Evolutionary conservation across 768 basidiomycete species (phyloP), one percentile per base, ranked within the genome.

Genomic region (Kwoniella sp.): DNA sequence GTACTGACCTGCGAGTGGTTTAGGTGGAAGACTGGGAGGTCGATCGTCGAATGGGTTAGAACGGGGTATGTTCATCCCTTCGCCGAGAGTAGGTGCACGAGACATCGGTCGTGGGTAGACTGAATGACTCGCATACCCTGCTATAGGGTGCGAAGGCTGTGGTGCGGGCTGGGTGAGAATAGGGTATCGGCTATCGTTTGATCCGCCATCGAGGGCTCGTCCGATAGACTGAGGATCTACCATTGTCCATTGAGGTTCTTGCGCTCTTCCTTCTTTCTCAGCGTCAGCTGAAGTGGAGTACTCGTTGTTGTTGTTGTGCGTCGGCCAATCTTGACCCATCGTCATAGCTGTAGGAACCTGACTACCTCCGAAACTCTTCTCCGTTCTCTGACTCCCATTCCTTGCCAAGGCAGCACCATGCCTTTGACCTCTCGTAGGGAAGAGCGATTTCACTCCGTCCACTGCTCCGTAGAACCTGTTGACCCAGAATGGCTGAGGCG

Each of bases 61-160:
- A 15, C 46, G 27, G 15, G 25, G 49, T 36, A 58, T 25, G 25
- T 36, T 53, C 52, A 36, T 54, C n/a, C 71, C 73, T 33, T 69
- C 70, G 17, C 33, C 36, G 0, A 71, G 26, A 9, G 74, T 76
- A 2, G 74, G 70, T 17, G 74, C 74, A 15, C 74, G 60, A 24
- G 74, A 76, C 63, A 76, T 64, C 7, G 67, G 74, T 25, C 74
- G 60, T 19, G 74, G 74, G 54, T 72, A 76, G 40, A 67, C 29
- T 29, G 61, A 47, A 26, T 67, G 48, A 30, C 29, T 7, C 30
- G 51, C 15, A 24, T 53, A 21, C n/a, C 40, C 40, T 44, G 40
- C 40, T 44, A 44, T 44, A 15, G 40, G 40, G 17, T 44, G 40
- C 17, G 40, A 44, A 19, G 40, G 40, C 40, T 44, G 40, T 44